Evolutionary conservation across 1,284 basidiomycete species (phyloP).

Genomic region (Fomitopsis schrenkii): DNA sequence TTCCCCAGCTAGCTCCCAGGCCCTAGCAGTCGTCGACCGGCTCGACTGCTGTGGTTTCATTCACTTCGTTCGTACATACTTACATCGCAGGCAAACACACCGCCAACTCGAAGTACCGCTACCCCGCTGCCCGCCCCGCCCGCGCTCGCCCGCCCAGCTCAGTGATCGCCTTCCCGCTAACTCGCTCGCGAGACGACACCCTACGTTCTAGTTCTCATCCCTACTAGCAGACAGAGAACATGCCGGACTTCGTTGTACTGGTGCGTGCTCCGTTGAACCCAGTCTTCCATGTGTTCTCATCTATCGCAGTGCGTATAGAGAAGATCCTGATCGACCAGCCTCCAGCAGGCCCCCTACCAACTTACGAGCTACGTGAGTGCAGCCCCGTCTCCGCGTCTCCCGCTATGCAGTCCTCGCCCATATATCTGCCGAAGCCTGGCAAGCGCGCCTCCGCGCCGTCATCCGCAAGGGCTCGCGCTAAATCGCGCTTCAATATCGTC

Average conservation of each 20-base stretch:
- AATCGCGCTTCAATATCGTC: slow-evolving; percentile 40
- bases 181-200: slow-evolving; percentile 8
- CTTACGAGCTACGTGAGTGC: slow-evolving; percentile 27
- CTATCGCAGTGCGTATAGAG: slow-evolving; percentile 10
- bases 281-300: neutral
- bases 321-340: slow-evolving; percentile 19
- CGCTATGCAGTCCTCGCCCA: slow-evolving; percentile 12
- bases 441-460: slow-evolving; percentile 36
- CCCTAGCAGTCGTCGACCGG: slow-evolving; percentile 25
- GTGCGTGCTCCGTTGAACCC: neutral
- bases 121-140: neutral
- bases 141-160: slow-evolving; percentile 13
- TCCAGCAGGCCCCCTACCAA: slow-evolving; percentile 24
- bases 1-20: neutral
- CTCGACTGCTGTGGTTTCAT: slow-evolving; percentile 18
- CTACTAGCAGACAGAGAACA: neutral
- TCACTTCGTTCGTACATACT: slow-evolving; percentile 5
- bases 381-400: neutral
- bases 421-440: slow-evolving; percentile 45
- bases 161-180: slow-evolving; percentile 4
- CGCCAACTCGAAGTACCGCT: neutral
- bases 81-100: neutral
- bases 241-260: slow-evolving; percentile 2
- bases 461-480: slow-evolving; percentile 36
- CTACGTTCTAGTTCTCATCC: neutral